A percentile compares a stretch with the other conserved stretches of the same genome.
Evolutionary conservation across 495 filamentous ascomycete genomes (phyloP).

Genomic region (Talaromyces borbonicus): DNA sequence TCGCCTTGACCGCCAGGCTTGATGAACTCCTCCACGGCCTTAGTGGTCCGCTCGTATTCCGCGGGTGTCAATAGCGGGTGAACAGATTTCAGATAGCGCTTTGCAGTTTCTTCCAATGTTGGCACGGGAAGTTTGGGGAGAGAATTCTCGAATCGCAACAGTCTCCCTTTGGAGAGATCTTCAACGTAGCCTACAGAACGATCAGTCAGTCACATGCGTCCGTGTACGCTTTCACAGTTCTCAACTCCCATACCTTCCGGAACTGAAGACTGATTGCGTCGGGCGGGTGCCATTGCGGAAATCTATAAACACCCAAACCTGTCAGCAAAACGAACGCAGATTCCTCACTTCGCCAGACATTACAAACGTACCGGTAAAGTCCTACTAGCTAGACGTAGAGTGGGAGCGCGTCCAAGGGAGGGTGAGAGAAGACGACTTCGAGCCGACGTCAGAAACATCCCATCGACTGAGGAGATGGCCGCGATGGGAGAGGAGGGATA

Average conservation of each 20-base stretch:
- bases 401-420: constrained; percentile 7
- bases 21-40: constrained; percentile 75
- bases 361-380: constrained; percentile 6
- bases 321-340: not conserved
- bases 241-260: constrained; percentile 39
- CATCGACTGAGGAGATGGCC: constrained; percentile 11
- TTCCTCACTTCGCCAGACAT: not conserved
- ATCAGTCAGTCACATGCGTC: not conserved
- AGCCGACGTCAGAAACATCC: constrained; percentile 40
- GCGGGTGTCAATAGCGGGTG: constrained; percentile 63
- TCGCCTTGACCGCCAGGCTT: constrained; percentile 73
- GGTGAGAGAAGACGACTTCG: constrained; percentile 33
- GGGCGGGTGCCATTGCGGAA: constrained; percentile 30
- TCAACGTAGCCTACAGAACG: constrained; percentile 76
- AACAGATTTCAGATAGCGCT: constrained; percentile 87
- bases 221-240: not conserved
- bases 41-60: constrained; percentile 69
- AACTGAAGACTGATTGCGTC: constrained; percentile 36
- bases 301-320: no score
- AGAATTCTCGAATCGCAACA: constrained; percentile 95
- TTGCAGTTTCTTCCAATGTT: constrained; percentile 83
- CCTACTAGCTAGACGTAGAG: constrained; percentile 5
- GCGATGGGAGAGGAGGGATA: constrained; percentile 6
- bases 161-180: constrained; percentile 80
- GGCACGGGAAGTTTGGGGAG: constrained; percentile 87